Evolutionary conservation across 805 yeast species (phyloP), one percentile per base, ranked within the genome.

Genomic region (Teunomyces aglyptinius): DNA sequence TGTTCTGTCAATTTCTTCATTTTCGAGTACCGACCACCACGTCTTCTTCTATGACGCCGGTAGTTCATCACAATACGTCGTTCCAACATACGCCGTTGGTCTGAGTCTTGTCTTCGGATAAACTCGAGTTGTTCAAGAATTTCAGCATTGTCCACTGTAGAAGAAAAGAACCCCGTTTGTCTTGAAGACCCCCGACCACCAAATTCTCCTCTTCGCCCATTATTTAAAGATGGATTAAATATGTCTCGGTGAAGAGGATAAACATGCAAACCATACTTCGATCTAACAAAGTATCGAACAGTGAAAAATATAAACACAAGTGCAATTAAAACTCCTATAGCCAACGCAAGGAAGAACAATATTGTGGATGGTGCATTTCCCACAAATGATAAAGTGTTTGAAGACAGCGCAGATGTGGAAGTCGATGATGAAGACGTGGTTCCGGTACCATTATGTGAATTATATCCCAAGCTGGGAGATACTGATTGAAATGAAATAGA

Each of bases 271-370:
- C 88, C 88, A 53, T 72, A 75, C 46, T 69, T 73, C 4, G 85
- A 71, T 43, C 87, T 65, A 3, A 83, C 72, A 53, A 82, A 76
- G 59, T 83, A 82, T 41, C 86, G 65, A 44, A 79, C 57, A 8
- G 87, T 79, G 70, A 83, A 82, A 63, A 81, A 81, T 6, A 81
- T 52, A 54, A 83, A 81, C 22, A 81, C 58, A 0, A 71, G 16
- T 4, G 86, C 86, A 33, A 82, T 81, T 18, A 76, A 57, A 10
- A 81, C 76, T 3, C 87, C 88, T 11, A 82, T 78, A 0, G 83
- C 78, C 29, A 83, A 69, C 0, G 88, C 86, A 10, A 83, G 64
- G 61, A 82, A 81, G 62, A 83, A 83, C 26, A 83, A 64, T 29
- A 82, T 81, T 1, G 86, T 81, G 1, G 86, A 79, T 1, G 87